Percentiles rank a stretch among this genome's conserved stretches.
Evolutionary conservation across 257 asterid species (phyloP).

Genomic region (Primulina eburnea): DNA sequence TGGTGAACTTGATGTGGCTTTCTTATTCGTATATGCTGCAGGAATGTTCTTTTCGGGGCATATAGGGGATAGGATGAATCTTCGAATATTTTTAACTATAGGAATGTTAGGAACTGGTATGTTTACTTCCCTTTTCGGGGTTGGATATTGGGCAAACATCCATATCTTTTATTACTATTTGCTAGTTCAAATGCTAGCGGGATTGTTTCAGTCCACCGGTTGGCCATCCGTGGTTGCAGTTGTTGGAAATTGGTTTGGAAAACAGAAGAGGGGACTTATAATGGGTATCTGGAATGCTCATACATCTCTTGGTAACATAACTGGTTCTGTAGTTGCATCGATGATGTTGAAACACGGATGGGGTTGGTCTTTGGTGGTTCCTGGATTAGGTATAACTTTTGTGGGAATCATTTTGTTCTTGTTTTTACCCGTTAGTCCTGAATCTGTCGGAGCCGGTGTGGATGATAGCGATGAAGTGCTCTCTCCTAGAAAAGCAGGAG

Average conservation of each 20-base stretch:
- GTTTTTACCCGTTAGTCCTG: slow-evolving; percentile 80
- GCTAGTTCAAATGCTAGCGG: slow-evolving; percentile 85
- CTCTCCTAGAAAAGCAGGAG: slow-evolving; percentile 49
- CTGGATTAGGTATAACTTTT: slow-evolving; percentile 63
- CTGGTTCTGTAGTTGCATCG: slow-evolving; percentile 84
- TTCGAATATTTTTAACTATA: slow-evolving; percentile 64
- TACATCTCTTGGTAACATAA: slow-evolving; percentile 90
- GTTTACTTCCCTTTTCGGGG: slow-evolving; percentile 80
- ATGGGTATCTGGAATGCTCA: slow-evolving; percentile 99
- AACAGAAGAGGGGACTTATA: slow-evolving; percentile 89
- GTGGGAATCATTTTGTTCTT: slow-evolving; percentile 62
- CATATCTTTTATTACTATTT: slow-evolving; percentile 72
- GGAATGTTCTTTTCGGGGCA: slow-evolving; percentile 97
- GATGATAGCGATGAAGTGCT: slow-evolving; percentile 41
- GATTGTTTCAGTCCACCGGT: slow-evolving; percentile 92
- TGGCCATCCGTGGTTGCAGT: slow-evolving; percentile 99
- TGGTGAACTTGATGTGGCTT: slow-evolving; percentile 90
- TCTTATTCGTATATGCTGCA: slow-evolving; percentile 75
- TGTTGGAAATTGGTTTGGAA: slow-evolving; percentile 97
- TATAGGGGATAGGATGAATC: slow-evolving; percentile 84
- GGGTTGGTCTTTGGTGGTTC: slow-evolving; percentile 97
- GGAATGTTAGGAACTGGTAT: slow-evolving; percentile 99
- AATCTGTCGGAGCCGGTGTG: slow-evolving; percentile 46
- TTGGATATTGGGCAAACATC: slow-evolving; percentile 80
- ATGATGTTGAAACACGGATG: slow-evolving; percentile 75